Conservation (phyloP, 352 stramenopile genomes). For the Globisporangium mamillatum region DNA sequence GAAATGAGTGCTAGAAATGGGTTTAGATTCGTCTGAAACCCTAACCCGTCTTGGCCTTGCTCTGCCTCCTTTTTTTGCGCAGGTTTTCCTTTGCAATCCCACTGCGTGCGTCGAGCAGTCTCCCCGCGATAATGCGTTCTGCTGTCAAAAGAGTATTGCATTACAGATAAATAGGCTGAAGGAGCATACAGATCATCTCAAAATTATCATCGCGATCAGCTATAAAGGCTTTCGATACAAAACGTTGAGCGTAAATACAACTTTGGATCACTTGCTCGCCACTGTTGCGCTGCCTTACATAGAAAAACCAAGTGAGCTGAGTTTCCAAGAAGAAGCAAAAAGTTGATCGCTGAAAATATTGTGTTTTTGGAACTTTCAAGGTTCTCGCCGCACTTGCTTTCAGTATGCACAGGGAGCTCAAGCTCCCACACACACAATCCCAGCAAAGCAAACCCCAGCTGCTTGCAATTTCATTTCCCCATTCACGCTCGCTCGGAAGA, state of each 20-base stretch:
- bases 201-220: not conserved
- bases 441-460: not conserved
- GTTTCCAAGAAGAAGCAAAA: not conserved
- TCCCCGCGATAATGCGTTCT: not conserved
- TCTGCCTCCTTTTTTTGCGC: not conserved
- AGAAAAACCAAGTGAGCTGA: constrained; percentile 8
- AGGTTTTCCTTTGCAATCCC: constrained; percentile 1
- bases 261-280: constrained; percentile 5
- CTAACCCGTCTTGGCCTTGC: not conserved
- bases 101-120: not conserved
- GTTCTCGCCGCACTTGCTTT: not conserved
- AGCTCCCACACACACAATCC: not conserved
- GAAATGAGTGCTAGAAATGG: not conserved
- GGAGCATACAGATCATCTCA: not conserved
- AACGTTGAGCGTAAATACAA: not conserved
- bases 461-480: constrained; percentile 1
- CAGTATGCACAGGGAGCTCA: not conserved
- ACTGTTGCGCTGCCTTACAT: not conserved
- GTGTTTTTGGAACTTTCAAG: constrained; percentile 9
- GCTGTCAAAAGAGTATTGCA: not conserved
- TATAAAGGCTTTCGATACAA: not conserved
- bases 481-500: constrained; percentile 1
- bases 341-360: not conserved
- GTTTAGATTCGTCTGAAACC: not conserved
- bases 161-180: not conserved